Base-by-base conservation (phyloP, 805 yeast genomes). In the Tetrapisispora nanseiensis region DNA sequence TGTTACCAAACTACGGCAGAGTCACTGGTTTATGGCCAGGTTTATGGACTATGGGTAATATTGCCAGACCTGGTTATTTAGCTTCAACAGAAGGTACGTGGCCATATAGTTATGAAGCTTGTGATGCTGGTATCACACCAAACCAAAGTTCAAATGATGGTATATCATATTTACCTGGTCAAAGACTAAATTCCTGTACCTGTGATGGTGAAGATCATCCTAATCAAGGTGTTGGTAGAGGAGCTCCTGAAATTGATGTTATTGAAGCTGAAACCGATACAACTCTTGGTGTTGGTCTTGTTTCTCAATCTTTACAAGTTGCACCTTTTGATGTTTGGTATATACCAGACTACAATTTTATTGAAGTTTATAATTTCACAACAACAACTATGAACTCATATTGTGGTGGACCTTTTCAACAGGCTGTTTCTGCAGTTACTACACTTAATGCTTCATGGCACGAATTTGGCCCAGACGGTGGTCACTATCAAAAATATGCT, bases 281-380 rank as follows among this genome's bases (percentile, higher is more conserved):
- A 2, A 68, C 61, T 11, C 43, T 69, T 16, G 72, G 72, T 42
- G 67, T 63, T n/a, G 92, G 92, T 51, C 74, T 81, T 33, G 96
- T 89, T 1, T 86, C 97, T 4, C 98, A 90, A 65, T 86, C 97
- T 3, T 64, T 82, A 57, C 97, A 90, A 70, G 66, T 86, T 48
- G 97, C 97, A 15, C 97, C 98, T 8, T 78, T 78, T 59, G 97
- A 90, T 64, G 80, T 87, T 50, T 90, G 97, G 97, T 90, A 85
- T 59, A 72, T 75, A 57, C 95, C 96, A 6, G 95, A 90, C 64
- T 87, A 87, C 63, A 75, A 78, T 50, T 89, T 73, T 55, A 62
- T 87, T 41, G 89, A 80, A 57, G 67, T 90, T 48, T 68, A 82
- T 63, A 86, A 90, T 65, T 50, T 51, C 21, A 66, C 83, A 0